Evolutionary conservation across 139 green algal genomes (phyloP).

Genomic region (Coccomyxa sp.): DNA sequence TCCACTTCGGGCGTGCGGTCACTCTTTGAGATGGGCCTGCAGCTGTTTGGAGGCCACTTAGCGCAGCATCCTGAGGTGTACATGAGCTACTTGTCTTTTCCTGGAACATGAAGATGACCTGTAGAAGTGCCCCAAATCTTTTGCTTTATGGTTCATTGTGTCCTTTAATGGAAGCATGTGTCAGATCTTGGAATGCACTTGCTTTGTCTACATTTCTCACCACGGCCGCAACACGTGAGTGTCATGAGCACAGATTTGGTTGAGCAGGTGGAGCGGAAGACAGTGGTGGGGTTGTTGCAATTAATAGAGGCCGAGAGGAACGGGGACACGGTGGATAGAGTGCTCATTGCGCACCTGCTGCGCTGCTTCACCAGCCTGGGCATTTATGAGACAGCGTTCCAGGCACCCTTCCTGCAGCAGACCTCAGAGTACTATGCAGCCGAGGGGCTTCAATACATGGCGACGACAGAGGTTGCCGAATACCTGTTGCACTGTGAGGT

Average conservation of each 20-base stretch:
- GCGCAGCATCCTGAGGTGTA: constrained; percentile 42
- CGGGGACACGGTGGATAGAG: constrained; percentile 72
- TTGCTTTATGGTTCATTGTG: too few relatives aligned
- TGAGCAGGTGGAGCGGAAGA: constrained; percentile 59
- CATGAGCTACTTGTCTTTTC: too few relatives aligned
- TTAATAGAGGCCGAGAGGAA: constrained; percentile 70
- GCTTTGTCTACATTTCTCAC: too few relatives aligned
- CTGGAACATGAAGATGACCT: too few relatives aligned
- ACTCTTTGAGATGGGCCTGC: constrained; percentile 93
- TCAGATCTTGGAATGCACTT: too few relatives aligned
- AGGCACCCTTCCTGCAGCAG: constrained; percentile 23
- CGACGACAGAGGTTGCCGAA: constrained; percentile 62
- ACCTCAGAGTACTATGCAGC: constrained; percentile 48
- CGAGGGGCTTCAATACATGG: constrained; percentile 65
- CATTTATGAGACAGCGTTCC: constrained; percentile 66
- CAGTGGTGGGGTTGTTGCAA: constrained; percentile 59
- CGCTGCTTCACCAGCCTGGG: constrained; percentile 67
- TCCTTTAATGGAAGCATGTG: too few relatives aligned
- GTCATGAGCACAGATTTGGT: not conserved
- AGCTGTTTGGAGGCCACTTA: constrained; percentile 79
- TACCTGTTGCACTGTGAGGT: constrained; percentile 93
- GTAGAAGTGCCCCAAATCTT: too few relatives aligned
- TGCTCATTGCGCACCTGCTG: constrained; percentile 69
- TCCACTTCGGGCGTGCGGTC: constrained; percentile 48
- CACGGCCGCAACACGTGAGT: too few relatives aligned